Conservation (phyloP, 768 basidiomycete genomes). For the Dentipellis sp. region DNA sequence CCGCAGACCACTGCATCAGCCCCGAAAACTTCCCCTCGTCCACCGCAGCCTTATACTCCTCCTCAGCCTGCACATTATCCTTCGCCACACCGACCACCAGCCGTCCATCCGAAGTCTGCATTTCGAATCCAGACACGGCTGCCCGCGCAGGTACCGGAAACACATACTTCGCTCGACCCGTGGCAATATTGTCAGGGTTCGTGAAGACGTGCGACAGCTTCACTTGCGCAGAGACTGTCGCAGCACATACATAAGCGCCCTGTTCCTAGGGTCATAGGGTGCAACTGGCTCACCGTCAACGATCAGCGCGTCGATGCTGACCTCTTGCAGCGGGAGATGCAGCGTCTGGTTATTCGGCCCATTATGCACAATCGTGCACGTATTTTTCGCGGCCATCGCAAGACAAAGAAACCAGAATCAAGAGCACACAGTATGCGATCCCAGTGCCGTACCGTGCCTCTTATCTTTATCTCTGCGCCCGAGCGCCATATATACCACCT, state of each 20-base stretch:
- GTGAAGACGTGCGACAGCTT: neutral
- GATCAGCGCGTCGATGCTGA: neutral
- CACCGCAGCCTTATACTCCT: conserved; percentile 32
- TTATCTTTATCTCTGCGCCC: neutral
- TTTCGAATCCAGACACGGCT: conserved; percentile 46
- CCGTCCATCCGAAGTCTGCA: conserved; percentile 34
- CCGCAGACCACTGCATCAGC: conserved; percentile 38
- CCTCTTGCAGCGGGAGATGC: neutral
- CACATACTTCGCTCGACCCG: conserved; percentile 38
- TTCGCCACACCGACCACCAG: conserved; percentile 36
- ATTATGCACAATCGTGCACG: conserved; percentile 22
- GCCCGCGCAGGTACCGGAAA: conserved; percentile 51
- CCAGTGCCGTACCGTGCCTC: no score
- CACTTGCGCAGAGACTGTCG: conserved; percentile 1
- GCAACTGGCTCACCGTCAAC: neutral
- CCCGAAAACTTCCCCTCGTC: conserved; percentile 32
- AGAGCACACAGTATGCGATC: no score
- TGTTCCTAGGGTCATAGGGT: neutral
- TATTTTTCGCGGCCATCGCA: conserved; percentile 36
- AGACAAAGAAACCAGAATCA: no score
- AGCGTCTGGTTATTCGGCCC: neutral
- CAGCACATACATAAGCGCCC: neutral
- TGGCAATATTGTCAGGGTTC: conserved; percentile 12
- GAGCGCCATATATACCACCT: neutral
- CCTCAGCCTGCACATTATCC: conserved; percentile 35